Evolutionary conservation across 495 filamentous ascomycete species (phyloP), one percentile per base, ranked within the genome.

Genomic region (Tuber magnatum): DNA sequence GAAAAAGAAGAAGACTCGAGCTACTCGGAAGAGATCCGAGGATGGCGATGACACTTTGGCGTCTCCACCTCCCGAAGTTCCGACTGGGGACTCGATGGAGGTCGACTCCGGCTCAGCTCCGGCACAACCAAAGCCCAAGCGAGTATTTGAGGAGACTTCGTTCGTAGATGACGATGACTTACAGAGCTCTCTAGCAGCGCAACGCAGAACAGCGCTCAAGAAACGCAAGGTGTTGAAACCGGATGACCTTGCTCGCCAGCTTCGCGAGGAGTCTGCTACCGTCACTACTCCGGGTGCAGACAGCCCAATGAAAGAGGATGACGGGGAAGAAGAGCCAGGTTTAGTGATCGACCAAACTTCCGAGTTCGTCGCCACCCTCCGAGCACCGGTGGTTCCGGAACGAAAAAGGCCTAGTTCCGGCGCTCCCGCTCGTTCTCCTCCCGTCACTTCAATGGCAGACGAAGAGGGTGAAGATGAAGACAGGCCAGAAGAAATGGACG

Each of bases 101-200:
- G 82, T 97, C 68, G 94, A 96, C 82, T 85, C 87, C 3, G 85
- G 83, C 9, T 81, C 83, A 28, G 79, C 80, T 14, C 82, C 81
- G 20, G 84, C 84, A 24, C 83, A 81, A 10, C 81, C 81, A 12
- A 80, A 84, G 20, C 88, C 88, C 80, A 95, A 93, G 82, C 86
- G 88, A 46, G 85, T 87, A 44, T 88, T 88, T 65, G 86, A 93
- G 70, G 87, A 92, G 71, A 84, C 90, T 4, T 89, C 88, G 0
- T 92, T 97, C 79, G 89, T 91, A 4, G 95, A 97, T 80, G 95
- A 98, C 80, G 95, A 97, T 40, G 94, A 97, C 78, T 87, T 99
- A 0, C 94, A 97, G 84, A 89, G 92, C 22, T 90, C 91, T 1
- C 86, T 99, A 44, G 92, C 95, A 3, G 85, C 88, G 24, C 93